phyloP scores from a whole-genome alignment of 2,329 filamentous ascomycete genomes.

The Monosporascus sp. region DNA sequence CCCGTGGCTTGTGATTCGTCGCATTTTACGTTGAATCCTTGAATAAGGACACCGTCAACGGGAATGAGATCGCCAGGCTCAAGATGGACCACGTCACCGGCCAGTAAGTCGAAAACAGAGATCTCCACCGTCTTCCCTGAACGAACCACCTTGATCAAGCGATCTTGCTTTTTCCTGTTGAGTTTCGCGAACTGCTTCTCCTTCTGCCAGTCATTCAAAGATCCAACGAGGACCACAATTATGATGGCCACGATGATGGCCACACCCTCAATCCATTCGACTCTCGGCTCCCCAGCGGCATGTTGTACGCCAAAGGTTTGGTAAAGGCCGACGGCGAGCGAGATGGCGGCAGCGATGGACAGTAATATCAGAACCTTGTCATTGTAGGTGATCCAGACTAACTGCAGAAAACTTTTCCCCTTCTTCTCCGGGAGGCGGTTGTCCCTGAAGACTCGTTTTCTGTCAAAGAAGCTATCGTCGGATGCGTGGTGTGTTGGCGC shows the following conservation, averaged over 20 bases:
- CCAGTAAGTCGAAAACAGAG: conserved; percentile 64
- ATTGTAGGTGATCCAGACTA: conserved; percentile 81
- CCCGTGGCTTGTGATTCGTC: conserved; percentile 77
- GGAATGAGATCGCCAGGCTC: conserved; percentile 72
- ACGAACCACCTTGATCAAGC: conserved; percentile 65
- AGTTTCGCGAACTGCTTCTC: conserved; percentile 74
- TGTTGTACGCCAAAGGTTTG: conserved; percentile 64
- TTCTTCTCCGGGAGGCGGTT: conserved; percentile 72
- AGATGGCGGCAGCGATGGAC: conserved; percentile 66
- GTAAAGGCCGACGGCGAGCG: conserved; percentile 70
- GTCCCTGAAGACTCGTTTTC: conserved; percentile 66
- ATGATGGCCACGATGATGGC: conserved; percentile 76
- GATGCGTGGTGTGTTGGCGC: conserved; percentile 7
- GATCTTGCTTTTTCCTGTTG: conserved; percentile 75
- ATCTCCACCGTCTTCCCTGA: conserved; percentile 66
- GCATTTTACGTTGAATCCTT: conserved; percentile 70
- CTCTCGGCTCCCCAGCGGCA: conserved; percentile 43
- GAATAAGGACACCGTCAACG: conserved; percentile 68
- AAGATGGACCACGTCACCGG: conserved; percentile 67
- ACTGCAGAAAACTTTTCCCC: conserved; percentile 64
- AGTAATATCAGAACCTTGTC: conserved; percentile 75
- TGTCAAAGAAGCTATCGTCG: conserved; percentile 49
- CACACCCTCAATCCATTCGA: conserved; percentile 79
- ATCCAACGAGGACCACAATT: conserved; percentile 73
- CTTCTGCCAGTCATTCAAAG: conserved; percentile 76